Percentiles rank a stretch among this genome's conserved stretches.
phyloP scores from a whole-genome alignment of 2,329 filamentous ascomycete genomes.

The Pleomassaria siparia region DNA sequence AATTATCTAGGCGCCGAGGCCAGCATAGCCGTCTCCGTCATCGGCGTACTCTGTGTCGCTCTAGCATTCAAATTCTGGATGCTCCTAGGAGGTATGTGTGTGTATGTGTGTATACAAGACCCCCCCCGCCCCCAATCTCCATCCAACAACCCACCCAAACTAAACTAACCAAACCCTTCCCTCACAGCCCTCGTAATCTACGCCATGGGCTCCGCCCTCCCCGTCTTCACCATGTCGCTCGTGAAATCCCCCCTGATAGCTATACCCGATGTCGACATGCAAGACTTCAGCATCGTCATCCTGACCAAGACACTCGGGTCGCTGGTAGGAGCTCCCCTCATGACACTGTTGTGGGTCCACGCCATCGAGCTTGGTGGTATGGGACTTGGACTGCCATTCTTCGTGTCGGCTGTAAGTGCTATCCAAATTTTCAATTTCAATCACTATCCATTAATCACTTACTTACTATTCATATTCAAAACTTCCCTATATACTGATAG shows the following conservation, averaged over 20 bases:
- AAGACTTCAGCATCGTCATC: constrained; percentile 44
- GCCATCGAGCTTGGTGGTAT: constrained; percentile 37
- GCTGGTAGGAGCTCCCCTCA: constrained; percentile 38
- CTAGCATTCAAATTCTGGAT: constrained; percentile 35
- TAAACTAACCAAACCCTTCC: too few species aligned
- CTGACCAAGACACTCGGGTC: constrained; percentile 40
- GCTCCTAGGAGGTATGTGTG: constrained; percentile 30
- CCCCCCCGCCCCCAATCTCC: too few species aligned
- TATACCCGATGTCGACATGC: constrained; percentile 24
- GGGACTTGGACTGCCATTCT: constrained; percentile 38
- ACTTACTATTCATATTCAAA: too few species aligned
- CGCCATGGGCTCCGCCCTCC: constrained; percentile 41
- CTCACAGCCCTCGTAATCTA: constrained; percentile 42
- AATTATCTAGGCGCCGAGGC: constrained; percentile 35
- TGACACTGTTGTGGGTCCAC: constrained; percentile 40
- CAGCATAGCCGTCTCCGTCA: constrained; percentile 36
- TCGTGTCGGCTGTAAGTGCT: constrained; percentile 37
- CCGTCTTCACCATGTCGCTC: constrained; percentile 42
- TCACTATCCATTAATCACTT: too few species aligned
- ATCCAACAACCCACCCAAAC: not conserved
- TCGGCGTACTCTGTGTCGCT: constrained; percentile 38
- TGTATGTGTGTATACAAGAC: too few species aligned
- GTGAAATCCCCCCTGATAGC: constrained; percentile 39
- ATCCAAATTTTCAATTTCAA: too few species aligned
- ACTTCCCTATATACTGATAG: too few species aligned